These are phyloP conservation scores for Neonectria hederae DNA, from an alignment of 2,329 filamentous ascomycete genomes.

Conservation along the genomic window DNA sequence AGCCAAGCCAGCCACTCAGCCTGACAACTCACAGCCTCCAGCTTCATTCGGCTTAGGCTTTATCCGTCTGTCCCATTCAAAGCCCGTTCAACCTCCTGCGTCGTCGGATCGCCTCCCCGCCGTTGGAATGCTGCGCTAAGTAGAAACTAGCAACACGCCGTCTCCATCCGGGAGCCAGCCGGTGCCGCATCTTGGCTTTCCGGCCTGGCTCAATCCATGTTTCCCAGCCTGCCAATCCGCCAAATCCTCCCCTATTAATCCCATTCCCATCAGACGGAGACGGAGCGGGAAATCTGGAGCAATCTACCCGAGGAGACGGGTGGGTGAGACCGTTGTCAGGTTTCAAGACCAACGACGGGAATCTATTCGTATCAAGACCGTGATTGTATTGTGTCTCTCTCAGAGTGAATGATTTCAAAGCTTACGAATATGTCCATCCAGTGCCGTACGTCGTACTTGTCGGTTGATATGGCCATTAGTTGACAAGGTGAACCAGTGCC, in stretches of 20 bases:
- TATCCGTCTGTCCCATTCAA: not conserved
- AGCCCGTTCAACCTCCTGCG: not conserved
- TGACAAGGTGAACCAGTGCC: not conserved
- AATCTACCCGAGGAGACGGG: constrained; percentile 15
- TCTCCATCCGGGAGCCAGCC: constrained; percentile 15
- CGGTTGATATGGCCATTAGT: not conserved
- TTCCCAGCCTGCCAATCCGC: constrained; percentile 1
- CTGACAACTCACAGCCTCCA: not conserved
- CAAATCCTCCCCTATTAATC: constrained; percentile 10
- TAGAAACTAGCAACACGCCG: not conserved
- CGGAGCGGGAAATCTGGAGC: constrained; percentile 12
- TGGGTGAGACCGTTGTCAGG: constrained; percentile 4
- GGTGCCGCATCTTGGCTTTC: constrained; percentile 7
- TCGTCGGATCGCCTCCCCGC: constrained; percentile 23
- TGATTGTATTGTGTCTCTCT: not conserved
- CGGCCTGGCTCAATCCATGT: not conserved
- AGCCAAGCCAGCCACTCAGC: constrained; percentile 10
- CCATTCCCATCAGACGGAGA: constrained; percentile 5
- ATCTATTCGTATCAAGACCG: not conserved
- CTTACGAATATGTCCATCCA: not conserved
- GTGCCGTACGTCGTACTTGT: not conserved
- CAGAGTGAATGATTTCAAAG: not conserved
- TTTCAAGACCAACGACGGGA: not conserved
- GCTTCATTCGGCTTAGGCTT: not conserved
- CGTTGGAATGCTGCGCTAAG: constrained; percentile 20